Percentiles rank a stretch among this genome's conserved stretches.
Evolutionary conservation across 805 yeast species (phyloP).

Genomic region (Ogataea kodamae): DNA sequence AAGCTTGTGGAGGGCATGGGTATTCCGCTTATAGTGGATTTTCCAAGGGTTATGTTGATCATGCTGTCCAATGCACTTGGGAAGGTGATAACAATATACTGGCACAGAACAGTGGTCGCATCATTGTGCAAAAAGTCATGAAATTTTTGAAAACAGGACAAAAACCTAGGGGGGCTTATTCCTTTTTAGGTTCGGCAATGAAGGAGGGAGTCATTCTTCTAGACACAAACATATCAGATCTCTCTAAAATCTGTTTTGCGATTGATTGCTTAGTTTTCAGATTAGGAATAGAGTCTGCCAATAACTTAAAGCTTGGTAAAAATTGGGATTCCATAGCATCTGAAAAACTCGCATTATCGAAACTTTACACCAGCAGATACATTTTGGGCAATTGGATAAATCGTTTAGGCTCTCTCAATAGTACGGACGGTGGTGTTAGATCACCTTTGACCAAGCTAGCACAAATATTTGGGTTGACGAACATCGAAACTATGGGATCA

Average conservation of each 20-base stretch:
- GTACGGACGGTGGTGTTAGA: slow-evolving; percentile 40
- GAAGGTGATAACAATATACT: slow-evolving; percentile 93
- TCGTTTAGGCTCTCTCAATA: slow-evolving; percentile 24
- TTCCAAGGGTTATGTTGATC: slow-evolving; percentile 83
- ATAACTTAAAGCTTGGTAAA: slow-evolving; percentile 33
- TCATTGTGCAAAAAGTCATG: slow-evolving; percentile 53
- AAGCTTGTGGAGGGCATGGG: slow-evolving; percentile 95
- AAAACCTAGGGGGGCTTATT: slow-evolving; percentile 43
- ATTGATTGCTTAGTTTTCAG: slow-evolving; percentile 41
- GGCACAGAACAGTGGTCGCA: slow-evolving; percentile 80
- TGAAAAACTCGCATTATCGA: slow-evolving; percentile 45
- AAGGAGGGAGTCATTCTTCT: slow-evolving; percentile 33
- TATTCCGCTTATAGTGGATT: slow-evolving; percentile 90
- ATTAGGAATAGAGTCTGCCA: slow-evolving; percentile 33
- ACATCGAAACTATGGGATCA: slow-evolving; percentile 68
- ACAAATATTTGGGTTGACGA: slow-evolving; percentile 59
- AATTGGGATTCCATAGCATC: slow-evolving; percentile 46
- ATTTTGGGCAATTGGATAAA: slow-evolving; percentile 40
- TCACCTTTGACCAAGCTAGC: slow-evolving; percentile 52
- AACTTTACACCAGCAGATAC: slow-evolving; percentile 49
- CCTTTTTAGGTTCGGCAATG: slow-evolving; percentile 31
- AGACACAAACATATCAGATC: slow-evolving; percentile 29
- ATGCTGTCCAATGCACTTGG: slow-evolving; percentile 99
- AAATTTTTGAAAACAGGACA: slow-evolving; percentile 38
- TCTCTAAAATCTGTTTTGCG: slow-evolving; percentile 35